Conservation (phyloP, 208 protist species). For the Trypanosoma mega region DNA sequence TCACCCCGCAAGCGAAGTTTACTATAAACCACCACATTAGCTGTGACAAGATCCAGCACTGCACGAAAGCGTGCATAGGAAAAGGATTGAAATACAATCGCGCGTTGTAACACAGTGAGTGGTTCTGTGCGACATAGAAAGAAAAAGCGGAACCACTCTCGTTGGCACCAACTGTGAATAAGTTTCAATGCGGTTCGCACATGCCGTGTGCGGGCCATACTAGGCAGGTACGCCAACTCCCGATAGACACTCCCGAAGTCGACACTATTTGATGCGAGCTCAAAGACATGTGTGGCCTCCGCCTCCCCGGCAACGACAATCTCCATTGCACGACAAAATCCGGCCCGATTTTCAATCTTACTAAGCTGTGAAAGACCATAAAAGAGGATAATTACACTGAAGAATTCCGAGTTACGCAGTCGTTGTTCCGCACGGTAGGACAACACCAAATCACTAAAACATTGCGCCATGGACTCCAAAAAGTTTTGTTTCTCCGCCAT, state of each 20-base stretch:
- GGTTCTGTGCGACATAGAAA: conserved; percentile 38
- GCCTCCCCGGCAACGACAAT: conserved; percentile 16
- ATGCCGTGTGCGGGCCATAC: conserved; percentile 52
- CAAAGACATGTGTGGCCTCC: conserved; percentile 34
- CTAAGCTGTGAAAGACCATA: conserved; percentile 76
- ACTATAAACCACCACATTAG: conserved; percentile 62
- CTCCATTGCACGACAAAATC: conserved; percentile 50
- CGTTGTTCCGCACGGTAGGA: conserved; percentile 70
- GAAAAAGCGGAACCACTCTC: conserved; percentile 80
- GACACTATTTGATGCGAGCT: conserved; percentile 54
- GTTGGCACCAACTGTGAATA: conserved; percentile 65
- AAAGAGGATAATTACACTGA: conserved; percentile 75
- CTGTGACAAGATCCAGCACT: conserved; percentile 73
- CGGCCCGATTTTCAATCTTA: conserved; percentile 74
- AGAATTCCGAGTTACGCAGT: conserved; percentile 66
- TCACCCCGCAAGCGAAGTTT: conserved; percentile 52
- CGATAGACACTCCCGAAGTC: conserved; percentile 72
- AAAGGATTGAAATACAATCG: conserved; percentile 82
- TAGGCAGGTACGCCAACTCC: conserved; percentile 68
- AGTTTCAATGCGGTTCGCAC: conserved; percentile 56
- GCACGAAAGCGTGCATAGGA: conserved; percentile 81
- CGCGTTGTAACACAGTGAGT: conserved; percentile 67
- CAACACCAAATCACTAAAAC: conserved; percentile 75
- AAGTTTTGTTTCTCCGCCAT: conserved; percentile 84
- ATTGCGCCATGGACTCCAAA: conserved; percentile 84